Percentiles rank a stretch among this genome's conserved stretches.
These are phyloP conservation scores for Citrus unshiu DNA, from an alignment of 345 rosid genomes.

Conservation along the genomic window DNA sequence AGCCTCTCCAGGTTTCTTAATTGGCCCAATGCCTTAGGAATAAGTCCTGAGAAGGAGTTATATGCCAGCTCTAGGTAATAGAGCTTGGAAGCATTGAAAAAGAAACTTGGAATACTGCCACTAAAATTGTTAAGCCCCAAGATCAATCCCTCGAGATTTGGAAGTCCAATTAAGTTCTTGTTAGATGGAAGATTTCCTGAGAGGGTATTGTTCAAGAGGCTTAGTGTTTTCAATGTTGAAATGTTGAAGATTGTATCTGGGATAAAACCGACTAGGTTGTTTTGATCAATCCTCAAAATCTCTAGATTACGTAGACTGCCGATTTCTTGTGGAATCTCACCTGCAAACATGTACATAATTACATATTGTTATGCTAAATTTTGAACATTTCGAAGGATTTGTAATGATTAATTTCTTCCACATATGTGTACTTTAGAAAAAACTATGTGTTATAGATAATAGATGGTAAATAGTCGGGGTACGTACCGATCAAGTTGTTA, in stretches of 20 bases:
- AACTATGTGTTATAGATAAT: too few species aligned
- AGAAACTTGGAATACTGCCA: background rate
- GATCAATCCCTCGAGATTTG: background rate
- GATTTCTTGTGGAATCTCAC: conserved; percentile 18
- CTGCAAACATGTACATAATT: background rate
- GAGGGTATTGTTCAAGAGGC: background rate
- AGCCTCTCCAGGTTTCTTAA: background rate
- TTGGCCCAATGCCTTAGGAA: background rate
- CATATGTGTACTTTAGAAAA: too few species aligned
- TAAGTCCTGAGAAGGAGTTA: background rate
- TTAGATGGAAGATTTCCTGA: background rate
- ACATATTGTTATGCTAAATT: too few species aligned
- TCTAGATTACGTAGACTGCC: background rate
- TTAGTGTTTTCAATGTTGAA: background rate
- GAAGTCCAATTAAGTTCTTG: background rate
- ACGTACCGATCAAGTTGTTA: conserved; percentile 13
- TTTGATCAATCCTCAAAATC: background rate
- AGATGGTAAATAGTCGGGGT: background rate
- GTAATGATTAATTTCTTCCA: too few species aligned
- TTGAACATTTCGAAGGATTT: too few species aligned
- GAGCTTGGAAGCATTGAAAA: background rate
- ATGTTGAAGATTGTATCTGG: background rate
- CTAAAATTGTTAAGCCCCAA: background rate
- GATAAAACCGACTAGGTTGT: background rate
- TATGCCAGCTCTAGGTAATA: fast-evolving